Evolutionary conservation across 1,139 yeast genomes (phyloP).

Genomic region (Tardiomyces blankii): DNA sequence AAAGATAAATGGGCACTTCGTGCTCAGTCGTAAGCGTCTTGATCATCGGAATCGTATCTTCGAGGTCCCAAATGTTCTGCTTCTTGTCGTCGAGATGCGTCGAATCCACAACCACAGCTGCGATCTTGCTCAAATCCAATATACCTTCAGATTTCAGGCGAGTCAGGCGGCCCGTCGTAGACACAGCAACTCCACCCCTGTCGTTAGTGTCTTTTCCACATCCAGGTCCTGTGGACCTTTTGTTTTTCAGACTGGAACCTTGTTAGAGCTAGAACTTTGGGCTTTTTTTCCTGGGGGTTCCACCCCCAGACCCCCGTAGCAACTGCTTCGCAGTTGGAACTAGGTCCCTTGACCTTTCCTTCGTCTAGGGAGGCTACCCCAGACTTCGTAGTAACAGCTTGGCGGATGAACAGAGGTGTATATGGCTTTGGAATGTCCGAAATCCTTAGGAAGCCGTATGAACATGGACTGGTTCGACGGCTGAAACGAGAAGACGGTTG

Average conservation of each 20-base stretch:
- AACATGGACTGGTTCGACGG: neutral
- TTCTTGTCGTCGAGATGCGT: constrained; percentile 52
- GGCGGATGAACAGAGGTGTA: too few species aligned
- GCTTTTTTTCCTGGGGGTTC: too few species aligned
- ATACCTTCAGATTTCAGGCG: constrained; percentile 35
- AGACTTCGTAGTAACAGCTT: too few species aligned
- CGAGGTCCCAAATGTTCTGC: constrained; percentile 51
- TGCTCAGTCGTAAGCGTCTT: constrained; percentile 12
- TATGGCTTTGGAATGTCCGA: too few species aligned
- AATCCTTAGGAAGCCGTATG: neutral
- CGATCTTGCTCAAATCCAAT: constrained; percentile 29
- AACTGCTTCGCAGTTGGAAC: too few species aligned
- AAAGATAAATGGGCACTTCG: constrained; percentile 18
- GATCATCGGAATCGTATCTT: constrained; percentile 21
- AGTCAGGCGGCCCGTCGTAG: constrained; percentile 52
- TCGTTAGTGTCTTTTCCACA: too few species aligned
- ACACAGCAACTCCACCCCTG: constrained; percentile 44
- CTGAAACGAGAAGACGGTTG: neutral
- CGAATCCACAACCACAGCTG: constrained; percentile 45
- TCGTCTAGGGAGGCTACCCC: too few species aligned
- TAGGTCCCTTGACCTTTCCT: too few species aligned
- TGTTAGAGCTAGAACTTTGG: too few species aligned
- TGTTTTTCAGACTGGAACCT: too few species aligned
- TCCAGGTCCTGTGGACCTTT: too few species aligned
- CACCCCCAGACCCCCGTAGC: too few species aligned